Evolutionary conservation across 139 green algal genomes (phyloP).

Genomic region (Micractinium sp.): DNA sequence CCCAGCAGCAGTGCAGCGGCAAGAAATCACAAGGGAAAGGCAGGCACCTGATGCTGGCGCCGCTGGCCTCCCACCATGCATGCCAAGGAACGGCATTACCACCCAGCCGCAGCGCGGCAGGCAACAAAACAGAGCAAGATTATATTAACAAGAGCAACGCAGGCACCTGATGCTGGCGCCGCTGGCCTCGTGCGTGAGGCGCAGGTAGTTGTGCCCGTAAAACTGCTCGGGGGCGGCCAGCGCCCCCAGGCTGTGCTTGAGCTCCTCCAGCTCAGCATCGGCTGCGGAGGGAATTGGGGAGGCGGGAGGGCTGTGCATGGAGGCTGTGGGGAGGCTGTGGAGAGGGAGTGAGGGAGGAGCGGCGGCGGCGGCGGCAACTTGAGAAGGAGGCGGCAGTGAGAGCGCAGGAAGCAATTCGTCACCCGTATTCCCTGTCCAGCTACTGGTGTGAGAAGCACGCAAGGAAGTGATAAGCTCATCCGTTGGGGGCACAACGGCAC

Average conservation of each 20-base stretch:
- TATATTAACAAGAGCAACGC: no score
- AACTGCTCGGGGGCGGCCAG: slow-evolving; percentile 84
- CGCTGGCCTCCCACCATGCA: slow-evolving; percentile 46
- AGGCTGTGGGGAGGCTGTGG: no score
- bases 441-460: not conserved
- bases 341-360: no score
- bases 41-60: slow-evolving; percentile 47
- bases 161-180: slow-evolving; percentile 52
- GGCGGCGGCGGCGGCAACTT: no score
- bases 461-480: not conserved
- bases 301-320: no score
- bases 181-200: slow-evolving; percentile 68
- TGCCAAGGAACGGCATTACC: no score
- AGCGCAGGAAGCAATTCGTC: no score
- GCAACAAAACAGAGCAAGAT: not conserved
- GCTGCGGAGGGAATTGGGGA: slow-evolving; percentile 1
- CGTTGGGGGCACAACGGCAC: not conserved
- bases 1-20: no score
- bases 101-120: not conserved
- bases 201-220: slow-evolving; percentile 70
- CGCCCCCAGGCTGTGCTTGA: slow-evolving; percentile 38
- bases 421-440: no score
- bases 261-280: slow-evolving; percentile 17
- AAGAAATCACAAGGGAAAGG: no score
- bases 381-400: no score